Conservation (phyloP, 1,139 yeast species). For the Lodderomyces oxycetoniae region DNA sequence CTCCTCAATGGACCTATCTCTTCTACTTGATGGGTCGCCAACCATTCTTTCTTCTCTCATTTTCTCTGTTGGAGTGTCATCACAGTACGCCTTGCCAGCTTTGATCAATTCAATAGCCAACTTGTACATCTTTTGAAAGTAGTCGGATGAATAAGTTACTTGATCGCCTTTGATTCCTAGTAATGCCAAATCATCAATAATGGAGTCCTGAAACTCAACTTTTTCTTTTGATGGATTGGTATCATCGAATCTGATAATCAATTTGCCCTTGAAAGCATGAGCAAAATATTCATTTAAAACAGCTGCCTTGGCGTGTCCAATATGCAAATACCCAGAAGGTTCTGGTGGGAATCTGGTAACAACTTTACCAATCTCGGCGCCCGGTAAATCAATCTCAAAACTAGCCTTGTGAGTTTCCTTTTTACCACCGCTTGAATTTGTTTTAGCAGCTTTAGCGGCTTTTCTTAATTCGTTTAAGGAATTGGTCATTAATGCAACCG, state of each 20-base stretch:
- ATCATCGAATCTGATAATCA: constrained; percentile 93
- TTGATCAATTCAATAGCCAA: constrained; percentile 78
- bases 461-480: constrained; percentile 72
- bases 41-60: constrained; percentile 99
- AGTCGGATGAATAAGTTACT: constrained; percentile 85
- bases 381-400: constrained; percentile 86
- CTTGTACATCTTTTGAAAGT: constrained; percentile 86
- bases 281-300: constrained; percentile 94
- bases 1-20: constrained; percentile 89
- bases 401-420: constrained; percentile 84
- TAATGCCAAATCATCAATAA: constrained; percentile 80
- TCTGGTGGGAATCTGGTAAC: constrained; percentile 97
- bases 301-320: constrained; percentile 97
- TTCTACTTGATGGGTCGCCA: constrained; percentile 84
- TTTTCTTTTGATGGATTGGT: constrained; percentile 96
- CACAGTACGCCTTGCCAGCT: constrained; percentile 95
- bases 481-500: constrained; percentile 63
- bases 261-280: constrained; percentile 85
- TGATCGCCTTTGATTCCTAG: constrained; percentile 89
- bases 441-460: constrained; percentile 44
- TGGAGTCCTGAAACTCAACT: constrained; percentile 86
- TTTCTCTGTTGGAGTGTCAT: constrained; percentile 85
- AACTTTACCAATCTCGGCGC: constrained; percentile 87
- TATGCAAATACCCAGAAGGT: constrained; percentile 86
- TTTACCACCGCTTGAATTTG: constrained; percentile 49